Percentiles rank a stretch among this genome's conserved stretches.
These are phyloP conservation scores for Zygotorulaspora chibaensis DNA, from an alignment of 805 yeast genomes.

Conservation along the genomic window DNA sequence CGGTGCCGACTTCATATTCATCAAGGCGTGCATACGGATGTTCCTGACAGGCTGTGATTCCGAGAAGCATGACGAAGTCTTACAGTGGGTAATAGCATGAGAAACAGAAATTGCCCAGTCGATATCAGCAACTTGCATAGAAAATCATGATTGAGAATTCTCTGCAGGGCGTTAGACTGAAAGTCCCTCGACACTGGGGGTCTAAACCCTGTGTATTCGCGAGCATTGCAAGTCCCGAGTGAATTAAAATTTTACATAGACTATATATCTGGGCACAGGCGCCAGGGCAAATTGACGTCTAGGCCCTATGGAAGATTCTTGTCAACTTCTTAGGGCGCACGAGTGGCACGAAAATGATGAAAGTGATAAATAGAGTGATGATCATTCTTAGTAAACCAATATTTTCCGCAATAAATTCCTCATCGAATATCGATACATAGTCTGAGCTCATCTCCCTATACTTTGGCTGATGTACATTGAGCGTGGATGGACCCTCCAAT, in stretches of 20 bases:
- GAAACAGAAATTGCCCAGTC: no score
- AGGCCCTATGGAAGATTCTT: not conserved
- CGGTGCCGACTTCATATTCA: no score
- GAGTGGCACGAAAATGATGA: constrained; percentile 13
- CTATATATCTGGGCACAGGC: not conserved
- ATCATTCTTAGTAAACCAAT: constrained; percentile 17
- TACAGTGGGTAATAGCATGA: no score
- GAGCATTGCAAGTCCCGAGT: not conserved
- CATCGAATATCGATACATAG: constrained; percentile 24
- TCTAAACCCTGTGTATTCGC: no score
- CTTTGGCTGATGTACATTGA: constrained; percentile 34
- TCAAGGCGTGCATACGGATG: no score
- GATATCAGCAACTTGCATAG: no score
- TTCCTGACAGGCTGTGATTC: no score
- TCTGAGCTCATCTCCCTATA: constrained; percentile 13
- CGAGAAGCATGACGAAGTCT: no score
- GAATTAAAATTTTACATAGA: no score
- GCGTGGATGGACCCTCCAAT: constrained; percentile 30
- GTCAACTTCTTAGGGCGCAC: not conserved
- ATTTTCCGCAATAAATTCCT: constrained; percentile 23
- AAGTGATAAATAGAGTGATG: constrained; percentile 18
- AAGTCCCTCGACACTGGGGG: no score
- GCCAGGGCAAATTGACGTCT: not conserved
- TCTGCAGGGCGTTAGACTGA: no score
- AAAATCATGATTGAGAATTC: no score